Base-by-base conservation (phyloP, 805 yeast species). In the Pichia occidentalis region DNA sequence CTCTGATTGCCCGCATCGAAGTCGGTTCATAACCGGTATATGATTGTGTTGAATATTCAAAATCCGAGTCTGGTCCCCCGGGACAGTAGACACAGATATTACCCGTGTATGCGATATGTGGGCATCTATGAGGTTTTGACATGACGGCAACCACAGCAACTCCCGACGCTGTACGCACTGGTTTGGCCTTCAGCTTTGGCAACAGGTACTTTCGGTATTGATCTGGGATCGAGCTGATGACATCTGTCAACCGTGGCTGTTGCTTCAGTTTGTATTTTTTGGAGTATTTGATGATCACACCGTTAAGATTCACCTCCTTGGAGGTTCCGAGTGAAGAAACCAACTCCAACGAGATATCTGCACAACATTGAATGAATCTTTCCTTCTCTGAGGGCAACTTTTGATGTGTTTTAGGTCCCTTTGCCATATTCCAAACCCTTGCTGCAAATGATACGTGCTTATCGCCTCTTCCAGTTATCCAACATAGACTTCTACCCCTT, bases 81-180 rank as follows among this genome's bases (percentile, higher is more conserved):
- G 98, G 98, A 65, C 98, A 92, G 59, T 84, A 92, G 10, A 92
- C 98, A 67, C 98, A 92, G 45, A 92, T 92, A 56, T 92, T 92
- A 45, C 98, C 98, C 0, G 98, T 92, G 60, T 92, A 92, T 16
- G 98, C 97, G 52, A 92, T 92, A 61, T 92, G 98, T 20, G 98
- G 98, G 63, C 98, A 92, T 65, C 98, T 73, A 61, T 92, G 98
- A 3, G 98, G 98, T 61, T 92, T 92, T 67, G 97, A 88, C 97
- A 92, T 92, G 23, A 92, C 97, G 0, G 98, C 98, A 31, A 92
- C 97, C 16, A 92, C 98, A 8, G 98, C 98, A 42, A 92, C 95
- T 52, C 98, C 98, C 9, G 95, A 84, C 0, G 98, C 98, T 0
- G 98, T 92, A 61, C 98, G 74, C 31, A 92, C 97, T 0, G 98